A percentile compares a stretch with the other conserved stretches of the same genome.
phyloP scores from a whole-genome alignment of 441 rosid species.

The Erodium trifolium region DNA sequence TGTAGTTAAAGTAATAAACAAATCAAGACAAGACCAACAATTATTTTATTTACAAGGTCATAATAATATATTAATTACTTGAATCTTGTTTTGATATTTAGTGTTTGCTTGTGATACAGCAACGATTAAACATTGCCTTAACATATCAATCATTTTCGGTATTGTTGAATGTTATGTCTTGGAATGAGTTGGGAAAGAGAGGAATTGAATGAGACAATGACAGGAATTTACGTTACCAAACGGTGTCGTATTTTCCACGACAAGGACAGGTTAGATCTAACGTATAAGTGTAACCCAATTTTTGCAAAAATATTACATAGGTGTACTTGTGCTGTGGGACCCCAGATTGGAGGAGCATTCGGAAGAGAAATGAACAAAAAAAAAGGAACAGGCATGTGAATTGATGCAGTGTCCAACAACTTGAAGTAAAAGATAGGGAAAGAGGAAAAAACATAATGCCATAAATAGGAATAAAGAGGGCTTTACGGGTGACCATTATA shows the following conservation, averaged over 20 bases:
- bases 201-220: not conserved
- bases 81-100: not conserved
- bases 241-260: not conserved
- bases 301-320: too few relatives aligned
- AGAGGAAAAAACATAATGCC: not conserved
- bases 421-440: not conserved
- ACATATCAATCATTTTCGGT: not conserved
- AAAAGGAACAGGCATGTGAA: not conserved
- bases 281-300: not conserved
- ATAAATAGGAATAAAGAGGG: not conserved
- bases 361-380: too few relatives aligned
- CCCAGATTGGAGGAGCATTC: not conserved
- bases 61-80: too few relatives aligned
- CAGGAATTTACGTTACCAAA: not conserved
- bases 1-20: too few relatives aligned
- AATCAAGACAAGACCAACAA: too few relatives aligned
- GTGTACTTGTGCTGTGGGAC: too few relatives aligned
- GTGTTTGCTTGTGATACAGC: not conserved
- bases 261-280: not conserved
- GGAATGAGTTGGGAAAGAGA: not conserved
- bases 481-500: not conserved
- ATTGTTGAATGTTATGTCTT: not conserved
- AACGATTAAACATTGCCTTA: not conserved
- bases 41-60: too few relatives aligned
- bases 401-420: not conserved